These are phyloP conservation scores for Botrytis fabae DNA, from an alignment of 2,329 filamentous ascomycete genomes.

Conservation along the genomic window DNA sequence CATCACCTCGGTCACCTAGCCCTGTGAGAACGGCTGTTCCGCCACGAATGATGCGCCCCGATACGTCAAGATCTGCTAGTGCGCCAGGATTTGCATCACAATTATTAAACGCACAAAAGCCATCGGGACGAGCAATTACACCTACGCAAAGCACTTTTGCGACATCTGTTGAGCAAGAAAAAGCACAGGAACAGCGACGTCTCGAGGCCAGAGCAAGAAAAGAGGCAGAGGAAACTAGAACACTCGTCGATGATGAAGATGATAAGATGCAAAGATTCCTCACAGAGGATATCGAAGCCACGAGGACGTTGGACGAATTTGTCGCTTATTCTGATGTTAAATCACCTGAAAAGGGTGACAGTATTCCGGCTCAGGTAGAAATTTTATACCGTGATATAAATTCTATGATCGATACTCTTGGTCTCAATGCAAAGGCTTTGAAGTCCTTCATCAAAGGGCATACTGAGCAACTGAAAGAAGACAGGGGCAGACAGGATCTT, in stretches of 20 bases:
- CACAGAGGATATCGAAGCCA: conserved; percentile 60
- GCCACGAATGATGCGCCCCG: conserved; percentile 49
- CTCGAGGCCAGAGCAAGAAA: conserved; percentile 50
- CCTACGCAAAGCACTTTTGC: conserved; percentile 39
- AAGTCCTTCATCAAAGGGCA: conserved; percentile 67
- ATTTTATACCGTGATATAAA: conserved; percentile 78
- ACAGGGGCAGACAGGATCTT: conserved; percentile 66
- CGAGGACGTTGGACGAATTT: conserved; percentile 64
- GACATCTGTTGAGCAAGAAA: conserved; percentile 34
- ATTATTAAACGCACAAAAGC: conserved; percentile 49
- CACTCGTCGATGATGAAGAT: conserved; percentile 67
- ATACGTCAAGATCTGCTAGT: conserved; percentile 58
- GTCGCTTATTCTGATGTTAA: conserved; percentile 60
- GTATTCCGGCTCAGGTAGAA: conserved; percentile 62
- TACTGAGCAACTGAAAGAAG: conserved; percentile 53
- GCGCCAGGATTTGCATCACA: conserved; percentile 60
- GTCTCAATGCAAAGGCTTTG: conserved; percentile 72
- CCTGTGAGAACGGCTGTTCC: conserved; percentile 63
- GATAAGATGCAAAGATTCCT: conserved; percentile 66
- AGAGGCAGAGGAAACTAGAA: conserved; percentile 57
- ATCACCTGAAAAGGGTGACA: conserved; percentile 49
- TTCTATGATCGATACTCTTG: conserved; percentile 91
- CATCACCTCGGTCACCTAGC: conserved; percentile 72
- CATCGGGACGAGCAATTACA: conserved; percentile 53
- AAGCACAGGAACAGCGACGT: conserved; percentile 37